A percentile compares a stretch with the other conserved stretches of the same genome.
Evolutionary conservation across 2,329 filamentous ascomycete species (phyloP).

Genomic region (Ramularia collo-cygni): DNA sequence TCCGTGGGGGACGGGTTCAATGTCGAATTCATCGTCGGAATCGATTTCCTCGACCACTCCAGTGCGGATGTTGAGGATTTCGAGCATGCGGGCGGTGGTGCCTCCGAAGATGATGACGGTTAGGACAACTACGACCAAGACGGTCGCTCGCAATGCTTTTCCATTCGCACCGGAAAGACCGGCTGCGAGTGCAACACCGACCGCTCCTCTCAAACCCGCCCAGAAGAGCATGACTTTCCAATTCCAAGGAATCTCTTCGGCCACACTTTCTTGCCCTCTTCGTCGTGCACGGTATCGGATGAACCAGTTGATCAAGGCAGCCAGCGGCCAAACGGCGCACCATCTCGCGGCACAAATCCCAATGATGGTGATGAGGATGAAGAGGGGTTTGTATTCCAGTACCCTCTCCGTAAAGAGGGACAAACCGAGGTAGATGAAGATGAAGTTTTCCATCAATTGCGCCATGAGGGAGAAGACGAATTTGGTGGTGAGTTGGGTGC

Average conservation of each 20-base stretch:
- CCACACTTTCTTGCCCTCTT: conserved; percentile 61
- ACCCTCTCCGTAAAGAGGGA: conserved; percentile 88
- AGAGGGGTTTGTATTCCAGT: conserved; percentile 84
- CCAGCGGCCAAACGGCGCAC: conserved; percentile 90
- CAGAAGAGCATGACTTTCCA: conserved; percentile 99
- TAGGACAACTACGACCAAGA: conserved; percentile 93
- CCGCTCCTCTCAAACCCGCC: conserved; percentile 90
- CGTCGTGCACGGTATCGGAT: conserved; percentile 77
- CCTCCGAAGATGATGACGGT: conserved; percentile 99
- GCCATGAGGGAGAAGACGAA: conserved; percentile 93
- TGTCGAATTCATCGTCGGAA: conserved; percentile 97
- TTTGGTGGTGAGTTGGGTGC: conserved; percentile 95
- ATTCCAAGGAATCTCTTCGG: conserved; percentile 84
- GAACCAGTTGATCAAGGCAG: conserved; percentile 83
- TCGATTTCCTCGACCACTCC: conserved; percentile 96
- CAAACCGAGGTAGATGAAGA: conserved; percentile 96
- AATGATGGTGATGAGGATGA: conserved; percentile 86
- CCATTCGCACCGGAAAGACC: conserved; percentile 67
- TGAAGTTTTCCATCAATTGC: conserved; percentile 96
- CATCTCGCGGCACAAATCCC: conserved; percentile 90
- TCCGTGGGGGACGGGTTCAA: conserved; percentile 62
- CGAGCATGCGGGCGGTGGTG: conserved; percentile 93
- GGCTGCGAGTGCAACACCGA: conserved; percentile 89
- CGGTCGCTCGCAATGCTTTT: conserved; percentile 79
- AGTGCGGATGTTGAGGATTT: conserved; percentile 92